Conservation (phyloP, 257 asterid species). For the Ballota nigra region DNA sequence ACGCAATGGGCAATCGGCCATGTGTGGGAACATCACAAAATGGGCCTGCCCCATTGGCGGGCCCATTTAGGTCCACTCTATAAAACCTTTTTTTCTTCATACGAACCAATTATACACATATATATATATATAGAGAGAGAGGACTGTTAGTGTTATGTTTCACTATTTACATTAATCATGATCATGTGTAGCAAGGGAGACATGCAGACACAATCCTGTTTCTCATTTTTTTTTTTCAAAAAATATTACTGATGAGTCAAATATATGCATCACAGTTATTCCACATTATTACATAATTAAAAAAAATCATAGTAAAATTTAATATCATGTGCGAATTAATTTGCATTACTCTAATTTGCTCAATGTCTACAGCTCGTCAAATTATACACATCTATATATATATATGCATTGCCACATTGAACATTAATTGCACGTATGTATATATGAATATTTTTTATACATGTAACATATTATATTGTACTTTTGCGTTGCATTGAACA, state of each 20-base stretch:
- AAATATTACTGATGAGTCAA: background rate
- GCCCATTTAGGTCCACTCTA: conserved; percentile 19
- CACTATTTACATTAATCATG: conserved; percentile 27
- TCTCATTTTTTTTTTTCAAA: background rate
- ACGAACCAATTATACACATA: background rate
- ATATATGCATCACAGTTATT: conserved; percentile 1
- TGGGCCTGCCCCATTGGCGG: conserved; percentile 52
- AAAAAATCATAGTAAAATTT: too few relatives aligned
- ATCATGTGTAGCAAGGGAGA: conserved; percentile 36
- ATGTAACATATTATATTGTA: too few relatives aligned
- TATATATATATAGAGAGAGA: background rate
- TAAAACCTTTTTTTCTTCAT: background rate
- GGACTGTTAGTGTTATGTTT: background rate
- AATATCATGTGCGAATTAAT: background rate
- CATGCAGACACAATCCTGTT: conserved; percentile 36
- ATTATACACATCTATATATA: background rate
- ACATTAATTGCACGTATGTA: too few relatives aligned
- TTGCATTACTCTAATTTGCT: too few relatives aligned
- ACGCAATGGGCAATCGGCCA: conserved; percentile 43
- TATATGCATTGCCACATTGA: too few relatives aligned
- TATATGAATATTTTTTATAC: too few relatives aligned
- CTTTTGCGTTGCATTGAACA: background rate
- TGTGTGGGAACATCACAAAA: conserved; percentile 46
- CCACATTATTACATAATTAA: background rate
- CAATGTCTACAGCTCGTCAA: background rate